Conservation (phyloP, 2,329 filamentous ascomycete species). For the Ophiocordyceps robertsii region DNA sequence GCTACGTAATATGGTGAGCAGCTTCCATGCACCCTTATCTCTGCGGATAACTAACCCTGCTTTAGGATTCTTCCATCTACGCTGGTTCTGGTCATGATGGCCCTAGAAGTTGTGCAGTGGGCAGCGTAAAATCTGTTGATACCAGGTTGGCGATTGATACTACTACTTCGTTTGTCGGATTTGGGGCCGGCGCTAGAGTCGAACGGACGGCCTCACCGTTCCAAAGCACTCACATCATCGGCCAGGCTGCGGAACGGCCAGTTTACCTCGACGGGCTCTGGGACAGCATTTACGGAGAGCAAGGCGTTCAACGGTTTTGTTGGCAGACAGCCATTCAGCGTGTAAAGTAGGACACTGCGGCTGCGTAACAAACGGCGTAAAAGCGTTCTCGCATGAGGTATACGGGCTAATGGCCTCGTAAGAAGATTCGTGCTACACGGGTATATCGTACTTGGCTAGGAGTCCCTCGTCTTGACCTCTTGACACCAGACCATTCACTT, state of each 20-base stretch:
- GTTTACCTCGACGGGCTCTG: no score
- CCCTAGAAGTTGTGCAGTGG: constrained; percentile 89
- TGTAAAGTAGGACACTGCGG: neutral
- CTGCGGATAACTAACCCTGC: constrained; percentile 12
- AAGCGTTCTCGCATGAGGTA: no score
- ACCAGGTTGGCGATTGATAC: no score
- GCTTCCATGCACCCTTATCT: constrained; percentile 1
- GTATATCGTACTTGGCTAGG: neutral
- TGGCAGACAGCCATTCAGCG: neutral
- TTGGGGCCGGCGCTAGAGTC: no score
- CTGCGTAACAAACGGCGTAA: no score
- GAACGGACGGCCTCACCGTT: no score
- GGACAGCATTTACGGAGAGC: constrained; percentile 1
- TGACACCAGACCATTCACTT: neutral
- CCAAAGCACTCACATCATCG: no score
- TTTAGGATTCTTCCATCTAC: constrained; percentile 84
- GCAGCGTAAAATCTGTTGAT: constrained; percentile 25
- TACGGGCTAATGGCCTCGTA: no score
- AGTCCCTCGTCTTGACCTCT: neutral
- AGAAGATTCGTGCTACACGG: neutral
- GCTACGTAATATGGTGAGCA: constrained; percentile 68
- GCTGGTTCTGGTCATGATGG: constrained; percentile 76
- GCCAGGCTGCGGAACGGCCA: no score
- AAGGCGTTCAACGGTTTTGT: neutral
- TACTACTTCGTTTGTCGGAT: no score